Percentiles rank a stretch among this genome's conserved stretches.
Conservation (phyloP, 352 stramenopile genomes). For the Globisporangium nagaii region DNA sequence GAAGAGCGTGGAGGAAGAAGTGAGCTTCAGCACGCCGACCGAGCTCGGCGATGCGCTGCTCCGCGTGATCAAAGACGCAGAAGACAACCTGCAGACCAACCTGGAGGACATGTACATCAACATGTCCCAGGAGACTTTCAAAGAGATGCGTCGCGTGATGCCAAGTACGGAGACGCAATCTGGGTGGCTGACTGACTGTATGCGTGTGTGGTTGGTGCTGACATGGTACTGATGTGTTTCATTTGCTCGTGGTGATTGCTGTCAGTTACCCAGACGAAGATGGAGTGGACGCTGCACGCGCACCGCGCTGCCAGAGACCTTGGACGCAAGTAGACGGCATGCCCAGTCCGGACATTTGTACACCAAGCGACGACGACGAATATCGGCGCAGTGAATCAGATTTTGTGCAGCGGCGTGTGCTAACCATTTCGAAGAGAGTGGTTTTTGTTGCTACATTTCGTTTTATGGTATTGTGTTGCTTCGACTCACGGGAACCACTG, state of each 20-base stretch:
- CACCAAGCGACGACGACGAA: slow-evolving; percentile 1
- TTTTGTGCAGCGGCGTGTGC: not conserved
- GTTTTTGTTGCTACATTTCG: not conserved
- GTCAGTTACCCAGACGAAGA: slow-evolving; percentile 84
- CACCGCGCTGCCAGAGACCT: slow-evolving; percentile 80
- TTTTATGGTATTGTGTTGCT: not conserved
- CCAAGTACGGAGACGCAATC: slow-evolving; percentile 55
- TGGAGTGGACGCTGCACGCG: slow-evolving; percentile 84
- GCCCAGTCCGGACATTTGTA: not conserved
- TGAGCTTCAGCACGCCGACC: slow-evolving; percentile 31
- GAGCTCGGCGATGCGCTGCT: slow-evolving; percentile 63
- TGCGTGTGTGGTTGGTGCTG: no score
- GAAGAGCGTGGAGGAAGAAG: slow-evolving; percentile 61
- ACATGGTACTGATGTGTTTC: no score
- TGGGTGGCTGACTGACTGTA: no score
- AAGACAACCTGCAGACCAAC: slow-evolving; percentile 84
- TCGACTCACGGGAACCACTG: not conserved
- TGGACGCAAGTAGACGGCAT: slow-evolving; percentile 37
- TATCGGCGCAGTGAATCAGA: not conserved
- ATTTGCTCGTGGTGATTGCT: no score
- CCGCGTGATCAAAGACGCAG: slow-evolving; percentile 67
- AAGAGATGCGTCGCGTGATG: slow-evolving; percentile 94
- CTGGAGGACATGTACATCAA: slow-evolving; percentile 94
- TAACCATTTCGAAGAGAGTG: not conserved
- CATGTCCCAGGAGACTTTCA: slow-evolving; percentile 93